Conservation (phyloP, 495 filamentous ascomycete species). For the Penicillium parvum region DNA sequence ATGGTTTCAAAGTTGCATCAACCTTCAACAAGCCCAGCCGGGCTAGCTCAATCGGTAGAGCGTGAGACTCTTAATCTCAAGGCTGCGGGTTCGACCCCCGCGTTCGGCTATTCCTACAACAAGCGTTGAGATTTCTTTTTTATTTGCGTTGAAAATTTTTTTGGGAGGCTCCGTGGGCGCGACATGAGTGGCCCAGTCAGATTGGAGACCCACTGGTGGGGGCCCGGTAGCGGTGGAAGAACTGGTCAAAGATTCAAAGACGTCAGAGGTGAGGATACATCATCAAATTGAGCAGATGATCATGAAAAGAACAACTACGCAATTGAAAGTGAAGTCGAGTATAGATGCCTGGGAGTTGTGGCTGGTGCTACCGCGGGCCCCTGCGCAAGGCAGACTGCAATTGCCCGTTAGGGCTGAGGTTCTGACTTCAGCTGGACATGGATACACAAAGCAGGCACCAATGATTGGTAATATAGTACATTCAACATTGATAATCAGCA, state of each 20-base stretch:
- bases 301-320: no score
- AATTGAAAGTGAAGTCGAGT: no score
- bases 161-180: constrained; percentile 1
- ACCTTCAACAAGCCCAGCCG: constrained; percentile 29
- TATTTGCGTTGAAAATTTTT: constrained; percentile 14
- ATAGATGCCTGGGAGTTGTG: constrained; percentile 7
- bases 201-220: constrained; percentile 8
- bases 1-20: no score
- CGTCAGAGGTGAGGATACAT: background rate
- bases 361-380: constrained; percentile 7
- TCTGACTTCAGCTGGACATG: constrained; percentile 15
- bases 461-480: background rate
- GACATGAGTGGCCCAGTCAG: constrained; percentile 10
- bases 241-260: background rate
- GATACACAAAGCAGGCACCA: constrained; percentile 6
- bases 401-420: constrained; percentile 5
- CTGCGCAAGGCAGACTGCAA: constrained; percentile 24
- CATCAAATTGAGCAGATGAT: background rate
- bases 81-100: constrained; percentile 56
- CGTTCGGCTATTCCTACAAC: constrained; percentile 45
- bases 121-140: constrained; percentile 16
- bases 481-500: background rate
- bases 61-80: constrained; percentile 60
- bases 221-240: constrained; percentile 9
- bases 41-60: constrained; percentile 60